Evolutionary conservation across 2,329 filamentous ascomycete species (phyloP).

Genomic region (Aureobasidium sp.): DNA sequence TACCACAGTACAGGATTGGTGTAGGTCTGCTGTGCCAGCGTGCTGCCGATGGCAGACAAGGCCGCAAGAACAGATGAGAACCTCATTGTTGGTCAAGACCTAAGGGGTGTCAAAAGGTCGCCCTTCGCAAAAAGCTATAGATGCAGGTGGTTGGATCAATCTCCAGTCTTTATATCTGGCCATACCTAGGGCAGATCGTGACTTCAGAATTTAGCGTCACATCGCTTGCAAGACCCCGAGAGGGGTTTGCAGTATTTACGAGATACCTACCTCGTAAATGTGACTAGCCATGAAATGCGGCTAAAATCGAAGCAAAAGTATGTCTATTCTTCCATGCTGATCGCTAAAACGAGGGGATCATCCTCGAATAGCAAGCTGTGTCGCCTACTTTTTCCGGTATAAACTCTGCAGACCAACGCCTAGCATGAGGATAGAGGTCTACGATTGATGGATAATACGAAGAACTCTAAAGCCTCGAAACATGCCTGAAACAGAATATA

Average conservation of each 20-base stretch:
- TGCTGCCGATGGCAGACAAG: neutral
- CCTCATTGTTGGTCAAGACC: neutral
- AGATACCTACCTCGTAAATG: neutral
- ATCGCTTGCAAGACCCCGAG: neutral
- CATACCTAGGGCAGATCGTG: neutral
- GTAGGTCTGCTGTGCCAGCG: constrained; percentile 25
- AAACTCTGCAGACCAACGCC: neutral
- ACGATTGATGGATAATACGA: neutral
- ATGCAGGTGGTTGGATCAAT: neutral
- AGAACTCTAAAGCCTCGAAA: neutral
- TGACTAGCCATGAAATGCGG: neutral
- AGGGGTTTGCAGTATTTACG: neutral
- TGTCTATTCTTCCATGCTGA: neutral
- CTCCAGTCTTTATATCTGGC: neutral
- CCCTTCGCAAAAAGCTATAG: neutral
- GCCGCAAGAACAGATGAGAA: constrained; percentile 2
- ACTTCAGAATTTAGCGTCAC: neutral
- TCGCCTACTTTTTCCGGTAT: neutral
- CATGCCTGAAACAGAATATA: constrained; percentile 5
- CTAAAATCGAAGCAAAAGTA: neutral
- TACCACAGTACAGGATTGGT: constrained; percentile 50
- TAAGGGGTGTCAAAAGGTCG: no score
- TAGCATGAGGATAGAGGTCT: neutral
- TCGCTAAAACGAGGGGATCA: neutral
- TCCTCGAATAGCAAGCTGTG: neutral